phyloP scores from a whole-genome alignment of 2,329 filamentous ascomycete genomes.

The Beauveria sp. region DNA sequence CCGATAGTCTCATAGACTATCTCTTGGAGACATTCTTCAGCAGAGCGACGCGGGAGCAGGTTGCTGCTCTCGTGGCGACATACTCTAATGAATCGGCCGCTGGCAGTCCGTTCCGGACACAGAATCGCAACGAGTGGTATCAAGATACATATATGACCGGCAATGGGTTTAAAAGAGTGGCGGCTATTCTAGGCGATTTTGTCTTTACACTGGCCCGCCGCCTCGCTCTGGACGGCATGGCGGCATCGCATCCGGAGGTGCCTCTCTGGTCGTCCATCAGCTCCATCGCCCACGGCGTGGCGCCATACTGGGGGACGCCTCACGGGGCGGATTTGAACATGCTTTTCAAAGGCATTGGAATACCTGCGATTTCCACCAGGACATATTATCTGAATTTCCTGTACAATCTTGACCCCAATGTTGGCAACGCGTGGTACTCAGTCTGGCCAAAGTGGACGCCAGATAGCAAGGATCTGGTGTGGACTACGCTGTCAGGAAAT shows the following conservation, averaged over 20 bases:
- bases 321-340: slow-evolving; percentile 49
- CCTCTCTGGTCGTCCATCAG: too few species aligned
- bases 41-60: slow-evolving; percentile 38
- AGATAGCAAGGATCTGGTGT: slow-evolving; percentile 39
- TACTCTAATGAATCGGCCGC: slow-evolving; percentile 48
- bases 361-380: slow-evolving; percentile 53
- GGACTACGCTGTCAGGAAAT: slow-evolving; percentile 15
- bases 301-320: too few species aligned
- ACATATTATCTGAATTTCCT: slow-evolving; percentile 69
- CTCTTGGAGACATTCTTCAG: slow-evolving; percentile 53
- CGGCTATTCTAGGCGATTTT: slow-evolving; percentile 67
- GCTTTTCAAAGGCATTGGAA: slow-evolving; percentile 58
- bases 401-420: slow-evolving; percentile 62
- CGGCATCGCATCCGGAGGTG: too few species aligned
- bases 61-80: slow-evolving; percentile 50
- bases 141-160: slow-evolving; percentile 27
- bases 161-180: slow-evolving; percentile 62
- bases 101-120: slow-evolving; percentile 67
- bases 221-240: too few species aligned
- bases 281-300: too few species aligned
- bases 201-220: slow-evolving; percentile 48
- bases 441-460: slow-evolving; percentile 29
- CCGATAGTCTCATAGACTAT: slow-evolving; percentile 52
- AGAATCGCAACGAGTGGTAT: slow-evolving; percentile 61
- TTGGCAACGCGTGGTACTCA: slow-evolving; percentile 29